Evolutionary conservation across 208 protist genomes (phyloP).

Genomic region (Acanthamoeba royreba): DNA sequence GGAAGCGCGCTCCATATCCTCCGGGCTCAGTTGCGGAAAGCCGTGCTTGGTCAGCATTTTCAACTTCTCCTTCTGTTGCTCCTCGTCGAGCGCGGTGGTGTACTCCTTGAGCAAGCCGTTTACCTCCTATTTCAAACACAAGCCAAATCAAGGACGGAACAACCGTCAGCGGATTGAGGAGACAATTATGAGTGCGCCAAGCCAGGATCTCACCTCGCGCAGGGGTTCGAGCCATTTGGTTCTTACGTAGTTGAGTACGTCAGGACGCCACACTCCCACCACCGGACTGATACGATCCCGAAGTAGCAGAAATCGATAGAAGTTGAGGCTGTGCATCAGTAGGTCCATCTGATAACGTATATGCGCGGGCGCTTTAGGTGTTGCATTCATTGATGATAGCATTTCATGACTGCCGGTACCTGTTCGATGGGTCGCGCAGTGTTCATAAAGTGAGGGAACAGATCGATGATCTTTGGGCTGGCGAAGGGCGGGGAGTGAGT

Average conservation of each 20-base stretch:
- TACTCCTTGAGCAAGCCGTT: background rate
- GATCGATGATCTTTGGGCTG: constrained; percentile 22
- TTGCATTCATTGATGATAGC: too few species aligned
- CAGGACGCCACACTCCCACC: background rate
- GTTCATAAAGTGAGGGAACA: constrained; percentile 45
- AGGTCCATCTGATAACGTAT: background rate
- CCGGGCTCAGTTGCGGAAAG: background rate
- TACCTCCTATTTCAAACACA: background rate
- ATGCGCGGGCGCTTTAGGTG: too few species aligned
- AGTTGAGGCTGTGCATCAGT: constrained; percentile 12
- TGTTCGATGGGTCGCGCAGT: background rate
- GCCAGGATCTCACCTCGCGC: too few species aligned
- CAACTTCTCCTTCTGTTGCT: background rate
- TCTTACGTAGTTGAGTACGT: background rate
- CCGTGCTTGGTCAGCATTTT: background rate
- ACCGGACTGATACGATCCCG: background rate
- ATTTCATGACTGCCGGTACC: too few species aligned
- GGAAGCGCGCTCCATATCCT: background rate
- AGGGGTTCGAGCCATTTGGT: background rate
- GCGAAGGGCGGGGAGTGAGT: background rate
- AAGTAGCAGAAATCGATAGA: background rate
- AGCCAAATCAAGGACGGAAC: too few species aligned
- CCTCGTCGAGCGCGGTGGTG: background rate
- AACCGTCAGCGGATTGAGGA: too few species aligned
- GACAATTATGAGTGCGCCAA: too few species aligned